Evolutionary conservation across 2,329 filamentous ascomycete genomes (phyloP), one percentile per base, ranked within the genome.

Genomic region (Colletotrichum sp.): DNA sequence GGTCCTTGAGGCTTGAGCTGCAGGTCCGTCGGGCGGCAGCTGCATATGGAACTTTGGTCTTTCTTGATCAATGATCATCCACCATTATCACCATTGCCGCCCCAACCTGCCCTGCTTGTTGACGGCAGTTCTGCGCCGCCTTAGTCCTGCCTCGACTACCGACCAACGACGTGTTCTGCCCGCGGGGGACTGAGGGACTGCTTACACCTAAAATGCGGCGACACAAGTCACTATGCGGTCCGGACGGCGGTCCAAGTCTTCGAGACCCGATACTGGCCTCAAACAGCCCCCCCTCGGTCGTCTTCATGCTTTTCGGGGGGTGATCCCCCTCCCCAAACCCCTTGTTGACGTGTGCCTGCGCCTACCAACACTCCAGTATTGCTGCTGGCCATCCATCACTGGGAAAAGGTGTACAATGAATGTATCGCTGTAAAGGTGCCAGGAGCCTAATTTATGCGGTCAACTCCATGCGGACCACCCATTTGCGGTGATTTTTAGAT

Each of bases 371-470:
- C 32, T 34, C 13, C 6, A 22, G 44, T 52, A 44, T 6, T 24
- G 44, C n/a, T 52, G 44, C 44, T 52, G 44, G 44, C 39, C 39
- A 48, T 12, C 39, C 18, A 48, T 48, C 39, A 12, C 39, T 48
- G 39, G 3, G 0, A n/a, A 48, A 13, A 52, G n/a, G n/a, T 22
- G 44, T 8, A 22, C 39, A n/a, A n/a, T 39, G 36, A 18, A 18
- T 48, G 39, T 48, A n/a, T 48, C 39, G 18, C 30, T 36, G 57
- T 32, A 26, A 39, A 66, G 55, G 71, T 73, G 71, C 68, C 74
- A 76, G 74, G 71, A 76, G 74, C 39, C 59, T 65, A 63, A 66
- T 69, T 74, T 64, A 74, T 76, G 74, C 74, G 44, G 57, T 70
- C 57, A 70, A 34, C 67, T 72, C 62, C 60, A 72, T 72, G 67